Evolutionary conservation across 129 eudicot species (phyloP).

Genomic region (Smallanthus sonchifolius): DNA sequence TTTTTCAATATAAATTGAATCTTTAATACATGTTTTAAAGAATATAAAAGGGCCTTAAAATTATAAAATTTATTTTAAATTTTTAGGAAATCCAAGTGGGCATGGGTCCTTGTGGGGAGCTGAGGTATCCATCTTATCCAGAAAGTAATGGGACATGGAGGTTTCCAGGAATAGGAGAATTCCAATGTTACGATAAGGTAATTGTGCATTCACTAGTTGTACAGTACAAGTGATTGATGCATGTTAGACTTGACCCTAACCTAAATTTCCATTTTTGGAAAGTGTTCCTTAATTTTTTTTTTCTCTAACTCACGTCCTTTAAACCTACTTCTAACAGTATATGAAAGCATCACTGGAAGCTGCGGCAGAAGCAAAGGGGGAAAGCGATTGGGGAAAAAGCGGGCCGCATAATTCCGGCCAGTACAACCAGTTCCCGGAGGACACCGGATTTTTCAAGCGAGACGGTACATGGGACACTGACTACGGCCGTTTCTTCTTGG

Average conservation of each 20-base stretch:
- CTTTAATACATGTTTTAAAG: not conserved
- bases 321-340: conserved; percentile 42
- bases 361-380: conserved; percentile 62
- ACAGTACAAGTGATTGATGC: not conserved
- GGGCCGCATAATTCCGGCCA: conserved; percentile 94
- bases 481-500: conserved; percentile 77
- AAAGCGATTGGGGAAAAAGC: conserved; percentile 64
- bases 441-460: conserved; percentile 66
- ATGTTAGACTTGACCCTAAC: not conserved
- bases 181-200: conserved; percentile 97
- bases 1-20: not conserved
- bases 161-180: conserved; percentile 97
- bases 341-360: conserved; percentile 93
- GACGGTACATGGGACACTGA: conserved; percentile 87
- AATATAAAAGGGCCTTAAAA: not conserved
- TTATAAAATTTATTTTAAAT: not conserved
- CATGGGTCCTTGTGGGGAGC: conserved; percentile 98
- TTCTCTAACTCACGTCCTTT: too few species aligned
- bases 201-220: not conserved
- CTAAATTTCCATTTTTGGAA: not conserved
- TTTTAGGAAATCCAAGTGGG: conserved; percentile 95
- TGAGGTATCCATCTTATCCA: conserved; percentile 97
- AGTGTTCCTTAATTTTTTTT: not conserved
- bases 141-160: conserved; percentile 99
- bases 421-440: conserved; percentile 87